Conservation (phyloP, 768 basidiomycete genomes). For the Neoboletus brunneissimus region DNA sequence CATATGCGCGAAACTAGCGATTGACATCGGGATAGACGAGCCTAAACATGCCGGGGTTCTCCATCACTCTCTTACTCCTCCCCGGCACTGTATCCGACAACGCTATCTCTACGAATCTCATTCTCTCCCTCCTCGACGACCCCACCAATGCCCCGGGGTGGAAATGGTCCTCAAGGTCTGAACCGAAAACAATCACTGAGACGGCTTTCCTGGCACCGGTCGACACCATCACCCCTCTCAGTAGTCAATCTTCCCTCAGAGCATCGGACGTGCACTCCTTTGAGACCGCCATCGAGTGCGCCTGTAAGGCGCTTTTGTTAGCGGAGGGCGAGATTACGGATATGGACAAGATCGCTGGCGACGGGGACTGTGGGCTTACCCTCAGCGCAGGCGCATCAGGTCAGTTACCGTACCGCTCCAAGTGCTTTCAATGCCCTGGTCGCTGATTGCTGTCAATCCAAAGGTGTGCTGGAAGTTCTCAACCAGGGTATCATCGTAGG, state of each 20-base stretch:
- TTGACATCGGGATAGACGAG: constrained; percentile 54
- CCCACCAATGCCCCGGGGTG: constrained; percentile 73
- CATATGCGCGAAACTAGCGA: background rate
- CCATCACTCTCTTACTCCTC: constrained; percentile 76
- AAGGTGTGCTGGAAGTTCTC: constrained; percentile 62
- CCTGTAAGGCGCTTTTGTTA: constrained; percentile 62
- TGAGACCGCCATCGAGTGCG: constrained; percentile 50
- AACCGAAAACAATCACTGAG: constrained; percentile 34
- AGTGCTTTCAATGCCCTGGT: background rate
- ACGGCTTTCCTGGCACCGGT: constrained; percentile 12
- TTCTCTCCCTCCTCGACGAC: constrained; percentile 72
- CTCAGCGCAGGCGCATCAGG: constrained; percentile 75
- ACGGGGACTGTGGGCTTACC: constrained; percentile 76
- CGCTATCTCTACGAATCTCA: constrained; percentile 37
- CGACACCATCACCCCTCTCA: constrained; percentile 1
- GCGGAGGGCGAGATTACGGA: constrained; percentile 89
- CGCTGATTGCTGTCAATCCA: background rate
- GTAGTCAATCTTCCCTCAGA: constrained; percentile 21
- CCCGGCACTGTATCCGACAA: constrained; percentile 44
- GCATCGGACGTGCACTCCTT: constrained; percentile 52
- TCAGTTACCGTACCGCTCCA: constrained; percentile 22
- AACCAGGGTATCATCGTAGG: constrained; percentile 56
- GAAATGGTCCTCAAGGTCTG: constrained; percentile 64
- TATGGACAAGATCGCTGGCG: constrained; percentile 90
- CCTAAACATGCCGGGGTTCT: constrained; percentile 92